Base-by-base conservation (phyloP, 768 basidiomycete genomes). In the Rhodotorula sphaerocarpa region DNA sequence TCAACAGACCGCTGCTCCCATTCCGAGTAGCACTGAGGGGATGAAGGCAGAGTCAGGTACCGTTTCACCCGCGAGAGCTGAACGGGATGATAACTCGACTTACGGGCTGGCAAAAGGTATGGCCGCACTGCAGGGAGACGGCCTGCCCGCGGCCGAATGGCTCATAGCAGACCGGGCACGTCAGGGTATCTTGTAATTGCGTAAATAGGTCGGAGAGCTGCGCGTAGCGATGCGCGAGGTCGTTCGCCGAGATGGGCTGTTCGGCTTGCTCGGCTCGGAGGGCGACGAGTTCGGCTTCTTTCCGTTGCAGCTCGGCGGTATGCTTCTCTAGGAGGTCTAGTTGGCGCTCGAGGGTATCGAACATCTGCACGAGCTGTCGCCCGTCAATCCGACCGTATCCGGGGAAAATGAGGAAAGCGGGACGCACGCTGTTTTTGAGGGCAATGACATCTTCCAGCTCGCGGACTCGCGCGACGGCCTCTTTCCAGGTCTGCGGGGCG, bases 101-200 rank as follows among this genome's bases (percentile, higher is more conserved):
- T n/a, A 46, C 61, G 28, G 34, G 2, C 21, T 36, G 14, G 55
- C 64, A 65, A 50, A 65, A 65, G 27, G 64, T 52, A 28, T 65
- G 64, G 3, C 64, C 64, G 27, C 64, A 65, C 14, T 34, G n/a
- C 20, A 60, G 34, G 2, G 42, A 51, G 16, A 48, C 33, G 7
- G 51, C 55, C 47, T 60, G 20, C 30, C 39, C 42, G 14, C 21
- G 16, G 10, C 14, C 25, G 50, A 51, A 57, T 5, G 64, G 59
- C 31, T 59, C 58, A 44, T 65, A 65, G 39, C 64, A 65, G 20
- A 65, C 55, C 2, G 64, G 50, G 41, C 64, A 65, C 11, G 28
- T 46, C 21, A 65, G 48, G 6, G 53, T 51, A 42, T 65, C 63
- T 42, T 55, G 51, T 2, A 65, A 28, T 15, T 20, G 20, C n/a